Conservation (phyloP, 495 filamentous ascomycete genomes). For the Penicillium nucicola region DNA sequence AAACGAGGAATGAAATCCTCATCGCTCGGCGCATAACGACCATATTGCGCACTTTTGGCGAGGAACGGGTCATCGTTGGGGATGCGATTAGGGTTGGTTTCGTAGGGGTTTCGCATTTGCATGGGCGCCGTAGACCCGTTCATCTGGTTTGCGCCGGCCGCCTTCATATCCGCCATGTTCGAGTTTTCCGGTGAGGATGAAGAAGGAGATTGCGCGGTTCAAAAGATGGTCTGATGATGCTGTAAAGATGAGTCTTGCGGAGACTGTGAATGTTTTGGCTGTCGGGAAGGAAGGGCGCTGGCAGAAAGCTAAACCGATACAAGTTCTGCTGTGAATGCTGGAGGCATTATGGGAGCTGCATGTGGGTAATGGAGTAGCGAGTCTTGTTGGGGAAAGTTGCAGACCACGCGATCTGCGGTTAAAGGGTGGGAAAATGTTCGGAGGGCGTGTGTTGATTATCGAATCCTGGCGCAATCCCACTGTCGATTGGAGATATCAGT, state of each 20-base stretch:
- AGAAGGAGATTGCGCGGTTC: not conserved
- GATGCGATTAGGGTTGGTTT: slow-evolving; percentile 31
- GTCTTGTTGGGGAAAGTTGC: not conserved
- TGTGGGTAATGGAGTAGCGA: not conserved
- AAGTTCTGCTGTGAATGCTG: slow-evolving; percentile 11
- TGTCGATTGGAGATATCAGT: not conserved
- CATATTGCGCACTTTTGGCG: slow-evolving; percentile 35
- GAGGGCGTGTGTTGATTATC: not conserved
- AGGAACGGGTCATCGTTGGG: slow-evolving; percentile 38
- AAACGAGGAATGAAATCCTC: slow-evolving; percentile 39
- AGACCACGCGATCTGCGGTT: not conserved
- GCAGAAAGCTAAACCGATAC: slow-evolving; percentile 20
- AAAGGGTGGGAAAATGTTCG: not conserved
- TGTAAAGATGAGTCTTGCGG: not conserved
- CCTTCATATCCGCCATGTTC: slow-evolving; percentile 27
- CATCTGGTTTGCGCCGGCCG: slow-evolving; percentile 16
- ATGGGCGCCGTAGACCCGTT: slow-evolving; percentile 24
- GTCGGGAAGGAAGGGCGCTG: slow-evolving; percentile 13
- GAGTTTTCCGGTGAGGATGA: slow-evolving; percentile 2
- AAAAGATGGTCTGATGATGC: not conserved
- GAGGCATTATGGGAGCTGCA: slow-evolving; percentile 27
- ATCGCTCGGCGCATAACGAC: slow-evolving; percentile 37
- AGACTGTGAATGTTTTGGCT: not conserved
- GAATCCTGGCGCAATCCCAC: slow-evolving; percentile 5
- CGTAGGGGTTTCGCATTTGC: slow-evolving; percentile 29